Percentiles rank a stretch among this genome's conserved stretches.
phyloP scores from a whole-genome alignment of 768 basidiomycete genomes.

The Suillus lakei region DNA sequence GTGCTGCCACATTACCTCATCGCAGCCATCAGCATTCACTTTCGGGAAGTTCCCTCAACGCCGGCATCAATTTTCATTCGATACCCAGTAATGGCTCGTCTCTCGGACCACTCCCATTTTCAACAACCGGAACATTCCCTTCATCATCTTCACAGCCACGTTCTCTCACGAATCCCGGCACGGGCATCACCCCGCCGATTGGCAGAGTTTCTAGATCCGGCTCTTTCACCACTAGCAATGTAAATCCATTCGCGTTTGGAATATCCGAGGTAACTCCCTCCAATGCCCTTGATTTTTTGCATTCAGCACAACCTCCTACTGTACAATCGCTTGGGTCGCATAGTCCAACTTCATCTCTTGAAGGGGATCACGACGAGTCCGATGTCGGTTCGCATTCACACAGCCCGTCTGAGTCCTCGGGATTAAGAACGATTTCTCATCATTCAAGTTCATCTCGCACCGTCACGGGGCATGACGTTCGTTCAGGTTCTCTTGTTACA shows the following conservation, averaged over 20 bases:
- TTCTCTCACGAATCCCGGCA: conserved; percentile 22
- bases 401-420: conserved; percentile 36
- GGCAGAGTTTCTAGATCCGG: conserved; percentile 64
- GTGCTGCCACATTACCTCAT: conserved; percentile 28
- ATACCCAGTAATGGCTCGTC: conserved; percentile 37
- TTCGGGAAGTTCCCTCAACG: conserved; percentile 34
- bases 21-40: conserved; percentile 37
- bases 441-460: conserved; percentile 30
- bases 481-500: conserved; percentile 18
- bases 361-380: conserved; percentile 56
- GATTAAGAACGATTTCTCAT: conserved; percentile 23
- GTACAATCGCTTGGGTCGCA: conserved; percentile 18
- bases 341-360: conserved; percentile 45
- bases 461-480: conserved; percentile 18
- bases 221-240: conserved; percentile 53
- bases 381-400: conserved; percentile 43
- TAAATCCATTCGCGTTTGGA: conserved; percentile 44
- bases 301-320: conserved; percentile 21
- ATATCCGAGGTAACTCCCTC: conserved; percentile 32
- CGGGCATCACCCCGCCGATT: conserved; percentile 41
- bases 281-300: conserved; percentile 35
- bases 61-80: conserved; percentile 33
- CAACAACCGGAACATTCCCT: conserved; percentile 36
- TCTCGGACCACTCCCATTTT: conserved; percentile 34
- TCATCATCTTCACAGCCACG: conserved; percentile 30